Evolutionary conservation across 169 alveolate species (phyloP).

Genomic region (Eimeria necatrix): DNA sequence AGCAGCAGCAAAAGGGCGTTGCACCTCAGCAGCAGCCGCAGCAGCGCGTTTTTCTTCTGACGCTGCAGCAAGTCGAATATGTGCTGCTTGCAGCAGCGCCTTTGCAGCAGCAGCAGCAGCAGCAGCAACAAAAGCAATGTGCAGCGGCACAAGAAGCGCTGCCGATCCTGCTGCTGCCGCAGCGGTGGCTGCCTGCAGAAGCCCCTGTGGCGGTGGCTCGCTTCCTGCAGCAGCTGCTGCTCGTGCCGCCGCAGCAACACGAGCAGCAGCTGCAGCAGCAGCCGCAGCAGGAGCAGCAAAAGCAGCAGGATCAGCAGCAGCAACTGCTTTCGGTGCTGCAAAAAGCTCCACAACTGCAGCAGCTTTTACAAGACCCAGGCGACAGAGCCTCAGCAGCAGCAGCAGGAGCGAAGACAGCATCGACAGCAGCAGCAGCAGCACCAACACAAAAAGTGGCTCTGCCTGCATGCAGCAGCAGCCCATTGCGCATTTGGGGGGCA

Average conservation of each 20-base stretch:
- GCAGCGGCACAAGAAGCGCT: not conserved
- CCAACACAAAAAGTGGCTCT: not conserved
- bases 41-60: slow-evolving; percentile 28
- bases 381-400: not conserved
- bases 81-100: slow-evolving; percentile 45
- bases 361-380: not conserved
- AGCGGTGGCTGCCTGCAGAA: slow-evolving; percentile 49
- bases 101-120: slow-evolving; percentile 30
- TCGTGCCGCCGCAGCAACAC: slow-evolving; percentile 21
- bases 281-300: slow-evolving; percentile 29
- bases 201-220: slow-evolving; percentile 6
- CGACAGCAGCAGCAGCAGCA: slow-evolving; percentile 40
- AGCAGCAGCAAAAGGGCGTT: not conserved
- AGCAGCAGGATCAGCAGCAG: not conserved
- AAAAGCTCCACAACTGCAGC: not conserved
- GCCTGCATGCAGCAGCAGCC: not conserved
- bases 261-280: slow-evolving; percentile 43
- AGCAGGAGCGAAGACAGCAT: not conserved
- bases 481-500: slow-evolving; percentile 9
- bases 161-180: slow-evolving; percentile 42
- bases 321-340: not conserved
- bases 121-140: not conserved
- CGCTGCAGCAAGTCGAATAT: slow-evolving; percentile 8
- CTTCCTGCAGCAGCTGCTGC: slow-evolving; percentile 60
- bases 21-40: not conserved